A percentile compares a stretch with the other conserved stretches of the same genome.
Evolutionary conservation across 164 flowering plant species (phyloP).

Genomic region (Buxus sempervirens): DNA sequence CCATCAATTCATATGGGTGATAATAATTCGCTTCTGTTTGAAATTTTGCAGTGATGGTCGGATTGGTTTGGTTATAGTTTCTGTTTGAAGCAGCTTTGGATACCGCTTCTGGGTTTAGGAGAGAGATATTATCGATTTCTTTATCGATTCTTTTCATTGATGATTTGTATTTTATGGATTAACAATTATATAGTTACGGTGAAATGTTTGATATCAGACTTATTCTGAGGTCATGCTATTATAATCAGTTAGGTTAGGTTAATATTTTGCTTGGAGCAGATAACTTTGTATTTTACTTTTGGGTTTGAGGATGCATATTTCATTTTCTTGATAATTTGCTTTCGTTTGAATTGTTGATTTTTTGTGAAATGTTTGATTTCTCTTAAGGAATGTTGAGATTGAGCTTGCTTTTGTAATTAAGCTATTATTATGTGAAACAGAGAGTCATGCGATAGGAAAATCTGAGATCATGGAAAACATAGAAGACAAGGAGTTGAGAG

Average conservation of each 20-base stretch:
- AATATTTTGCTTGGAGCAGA: neutral
- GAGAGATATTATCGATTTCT: too few relatives aligned
- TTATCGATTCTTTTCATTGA: too few relatives aligned
- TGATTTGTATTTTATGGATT: too few relatives aligned
- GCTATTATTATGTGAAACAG: constrained; percentile 10
- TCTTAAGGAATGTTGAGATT: neutral
- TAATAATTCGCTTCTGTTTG: too few relatives aligned
- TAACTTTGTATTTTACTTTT: neutral
- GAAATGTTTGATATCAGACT: too few relatives aligned
- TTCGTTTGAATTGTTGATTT: neutral
- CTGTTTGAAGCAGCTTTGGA: too few relatives aligned
- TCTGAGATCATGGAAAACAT: constrained; percentile 13
- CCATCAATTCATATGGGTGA: neutral
- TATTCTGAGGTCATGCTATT: neutral
- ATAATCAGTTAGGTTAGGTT: too few relatives aligned
- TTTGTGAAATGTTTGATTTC: neutral
- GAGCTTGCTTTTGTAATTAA: constrained; percentile 5
- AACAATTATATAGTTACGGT: too few relatives aligned
- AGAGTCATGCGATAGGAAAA: constrained; percentile 12
- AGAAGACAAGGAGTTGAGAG: constrained; percentile 46
- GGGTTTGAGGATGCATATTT: too few relatives aligned
- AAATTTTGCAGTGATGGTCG: too few relatives aligned
- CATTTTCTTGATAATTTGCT: neutral
- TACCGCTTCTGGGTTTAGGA: too few relatives aligned
- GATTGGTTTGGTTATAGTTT: too few relatives aligned